A percentile compares a stretch with the other conserved stretches of the same genome.
These are phyloP conservation scores for Schwanniomyces occidentalis DNA, from an alignment of 805 yeast genomes.

Conservation along the genomic window DNA sequence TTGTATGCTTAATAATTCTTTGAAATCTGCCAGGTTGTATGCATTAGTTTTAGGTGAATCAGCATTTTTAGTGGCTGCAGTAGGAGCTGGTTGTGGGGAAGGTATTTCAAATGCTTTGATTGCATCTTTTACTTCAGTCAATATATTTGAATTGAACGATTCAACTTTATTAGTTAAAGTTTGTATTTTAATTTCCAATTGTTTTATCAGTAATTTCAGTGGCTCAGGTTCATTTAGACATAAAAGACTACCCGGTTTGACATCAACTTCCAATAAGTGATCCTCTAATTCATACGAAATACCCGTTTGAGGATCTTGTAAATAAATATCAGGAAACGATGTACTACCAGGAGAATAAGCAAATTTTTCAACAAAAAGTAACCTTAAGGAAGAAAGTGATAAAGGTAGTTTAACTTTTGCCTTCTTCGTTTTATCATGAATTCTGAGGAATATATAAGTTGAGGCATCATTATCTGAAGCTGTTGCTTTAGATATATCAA, in stretches of 20 bases:
- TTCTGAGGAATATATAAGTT: constrained; percentile 45
- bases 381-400: constrained; percentile 54
- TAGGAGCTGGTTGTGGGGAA: constrained; percentile 12
- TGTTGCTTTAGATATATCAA: neutral
- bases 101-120: constrained; percentile 22
- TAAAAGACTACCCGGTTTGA: constrained; percentile 60
- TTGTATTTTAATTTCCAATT: constrained; percentile 21
- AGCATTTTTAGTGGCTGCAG: constrained; percentile 4
- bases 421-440: constrained; percentile 57
- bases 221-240: constrained; percentile 52
- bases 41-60: constrained; percentile 2
- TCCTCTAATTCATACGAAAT: constrained; percentile 84
- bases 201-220: constrained; percentile 14
- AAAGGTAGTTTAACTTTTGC: constrained; percentile 46
- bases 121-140: constrained; percentile 18
- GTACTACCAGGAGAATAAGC: constrained; percentile 75
- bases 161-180: constrained; percentile 19
- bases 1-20: constrained; percentile 47
- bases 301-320: constrained; percentile 58
- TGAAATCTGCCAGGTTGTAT: no score
- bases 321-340: constrained; percentile 75
- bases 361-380: constrained; percentile 83
- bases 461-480: neutral
- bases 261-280: constrained; percentile 49
- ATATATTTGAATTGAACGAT: constrained; percentile 10